These are phyloP conservation scores for Paramecium primaurelia DNA, from an alignment of 73 alveolate genomes.

Conservation along the genomic window DNA sequence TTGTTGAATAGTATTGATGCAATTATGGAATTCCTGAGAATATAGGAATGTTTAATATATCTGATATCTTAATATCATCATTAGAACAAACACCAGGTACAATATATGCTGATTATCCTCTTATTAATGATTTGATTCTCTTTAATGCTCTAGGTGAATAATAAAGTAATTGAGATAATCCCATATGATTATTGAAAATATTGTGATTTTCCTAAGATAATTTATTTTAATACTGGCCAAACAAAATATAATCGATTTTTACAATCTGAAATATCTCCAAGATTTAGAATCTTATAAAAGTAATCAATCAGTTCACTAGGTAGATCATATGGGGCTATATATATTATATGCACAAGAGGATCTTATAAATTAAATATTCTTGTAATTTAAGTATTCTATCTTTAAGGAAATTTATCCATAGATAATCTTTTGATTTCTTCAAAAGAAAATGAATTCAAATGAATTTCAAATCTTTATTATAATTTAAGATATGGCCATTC, in stretches of 20 bases:
- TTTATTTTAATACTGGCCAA: slow-evolving; percentile 62
- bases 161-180: slow-evolving; percentile 82
- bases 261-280: slow-evolving; percentile 91
- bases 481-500: slow-evolving; percentile 6
- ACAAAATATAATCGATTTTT: slow-evolving; percentile 84
- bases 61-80: slow-evolving; percentile 92
- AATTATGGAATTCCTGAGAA: slow-evolving; percentile 95
- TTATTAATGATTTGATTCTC: slow-evolving; percentile 80
- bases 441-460: not conserved
- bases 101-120: slow-evolving; percentile 87
- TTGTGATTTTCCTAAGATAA: slow-evolving; percentile 69
- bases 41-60: slow-evolving; percentile 87
- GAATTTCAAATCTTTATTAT: slow-evolving; percentile 11
- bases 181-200: slow-evolving; percentile 86
- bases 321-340: slow-evolving; percentile 77
- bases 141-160: slow-evolving; percentile 91
- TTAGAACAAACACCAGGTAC: slow-evolving; percentile 93
- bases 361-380: slow-evolving; percentile 93
- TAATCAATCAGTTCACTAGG: slow-evolving; percentile 17
- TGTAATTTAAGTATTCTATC: slow-evolving; percentile 49
- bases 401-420: not conserved
- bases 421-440: slow-evolving; percentile 17
- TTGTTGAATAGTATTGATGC: slow-evolving; percentile 88
- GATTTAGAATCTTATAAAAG: slow-evolving; percentile 60
- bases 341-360: slow-evolving; percentile 87